Evolutionary conservation across 495 filamentous ascomycete species (phyloP), one percentile per base, ranked within the genome.

Genomic region (Aspergillus biplanus): DNA sequence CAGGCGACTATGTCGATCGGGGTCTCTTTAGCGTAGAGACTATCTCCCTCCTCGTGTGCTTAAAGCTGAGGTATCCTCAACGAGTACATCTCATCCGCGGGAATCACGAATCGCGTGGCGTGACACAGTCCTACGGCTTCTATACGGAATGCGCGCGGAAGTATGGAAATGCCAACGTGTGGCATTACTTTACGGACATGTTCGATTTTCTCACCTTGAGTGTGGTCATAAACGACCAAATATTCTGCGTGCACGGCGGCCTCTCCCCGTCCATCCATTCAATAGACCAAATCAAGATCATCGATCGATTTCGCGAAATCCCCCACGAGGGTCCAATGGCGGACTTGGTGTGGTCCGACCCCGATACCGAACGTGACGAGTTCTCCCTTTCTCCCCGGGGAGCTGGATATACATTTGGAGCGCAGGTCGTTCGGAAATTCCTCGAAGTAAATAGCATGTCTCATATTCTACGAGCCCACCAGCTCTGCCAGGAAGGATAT

Each of bases 181-280:
- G 95, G 95, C 96, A 98, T 73, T 94, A 97, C 75, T 99, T 99
- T 69, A 99, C 95, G 56, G 95, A 99, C 78, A 97, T 99, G 94
- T 99, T 99, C 77, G 95, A 99, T 78, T 99, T 94, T 72, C 84
- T 99, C 57, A 97, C 94, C 4, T 79, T 99, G 50, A 95, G 91
- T 65, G 96, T 98, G 42, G 95, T 99, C 62, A 98, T 99, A 71
- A 95, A 97, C 77, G 89, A 99, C 74, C 90, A 97, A 74, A 98
- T 99, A 66, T 98, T 99, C 75, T 99, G 95, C 73, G 95, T 99
- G 6, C 95, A 99, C 74, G 95, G 95, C 66, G 93, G 95, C 9
- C 86, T 98, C 33, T 96, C 92, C 6, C 95, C 95, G 0, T 96
- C 91, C 5, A 98, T 99, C 66, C 95, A 99, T 74, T 96, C 92